phyloP scores from a whole-genome alignment of 1,139 yeast genomes.

The Lodderomyces beijingensis region DNA sequence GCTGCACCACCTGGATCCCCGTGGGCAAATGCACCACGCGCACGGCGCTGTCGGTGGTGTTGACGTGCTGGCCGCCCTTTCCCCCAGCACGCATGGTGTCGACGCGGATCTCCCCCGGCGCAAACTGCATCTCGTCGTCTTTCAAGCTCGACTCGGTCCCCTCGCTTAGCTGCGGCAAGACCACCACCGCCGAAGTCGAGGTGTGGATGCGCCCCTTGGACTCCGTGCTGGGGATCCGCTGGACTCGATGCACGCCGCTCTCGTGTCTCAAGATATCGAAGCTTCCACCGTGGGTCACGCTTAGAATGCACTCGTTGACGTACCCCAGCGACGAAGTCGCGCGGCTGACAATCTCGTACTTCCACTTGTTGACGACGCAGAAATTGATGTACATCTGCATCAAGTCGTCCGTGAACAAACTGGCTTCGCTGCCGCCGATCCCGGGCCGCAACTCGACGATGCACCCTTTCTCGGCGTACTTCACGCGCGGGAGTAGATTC shows the following conservation, averaged over 20 bases:
- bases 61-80: slow-evolving; percentile 98
- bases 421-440: slow-evolving; percentile 94
- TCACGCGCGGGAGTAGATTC: slow-evolving; percentile 69
- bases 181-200: slow-evolving; percentile 93
- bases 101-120: slow-evolving; percentile 82
- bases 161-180: slow-evolving; percentile 71
- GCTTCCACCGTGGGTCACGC: slow-evolving; percentile 72
- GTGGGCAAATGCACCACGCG: slow-evolving; percentile 89
- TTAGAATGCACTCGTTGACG: slow-evolving; percentile 71
- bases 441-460: slow-evolving; percentile 89
- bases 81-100: slow-evolving; percentile 98
- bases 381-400: slow-evolving; percentile 76
- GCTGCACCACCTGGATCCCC: slow-evolving; percentile 84
- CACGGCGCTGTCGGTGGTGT: slow-evolving; percentile 96
- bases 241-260: slow-evolving; percentile 96
- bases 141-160: slow-evolving; percentile 54
- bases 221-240: slow-evolving; percentile 89
- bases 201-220: slow-evolving; percentile 93
- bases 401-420: slow-evolving; percentile 76
- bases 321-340: slow-evolving; percentile 59
- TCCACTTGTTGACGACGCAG: slow-evolving; percentile 67
- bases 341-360: slow-evolving; percentile 53
- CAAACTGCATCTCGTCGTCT: slow-evolving; percentile 69
- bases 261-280: slow-evolving; percentile 74
- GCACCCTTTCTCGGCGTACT: slow-evolving; percentile 74